Evolutionary conservation across 148 eudicot species (phyloP).

Genomic region (Selenicereus undatus): DNA sequence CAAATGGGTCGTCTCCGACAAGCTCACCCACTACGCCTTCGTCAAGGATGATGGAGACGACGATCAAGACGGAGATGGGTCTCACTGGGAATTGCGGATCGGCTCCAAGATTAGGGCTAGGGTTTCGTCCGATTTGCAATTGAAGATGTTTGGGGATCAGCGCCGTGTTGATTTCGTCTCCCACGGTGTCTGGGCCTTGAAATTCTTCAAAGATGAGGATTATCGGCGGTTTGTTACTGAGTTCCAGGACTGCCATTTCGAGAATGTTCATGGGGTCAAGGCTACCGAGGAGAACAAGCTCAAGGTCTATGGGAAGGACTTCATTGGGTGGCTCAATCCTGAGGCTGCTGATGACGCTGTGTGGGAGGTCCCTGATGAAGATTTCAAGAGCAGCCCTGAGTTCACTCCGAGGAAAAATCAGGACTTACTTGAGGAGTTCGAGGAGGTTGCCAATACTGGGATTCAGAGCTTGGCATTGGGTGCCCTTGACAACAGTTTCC

Average conservation of each 20-base stretch:
- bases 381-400: neutral
- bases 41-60: constrained; percentile 22
- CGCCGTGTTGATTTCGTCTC: constrained; percentile 71
- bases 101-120: constrained; percentile 55
- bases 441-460: constrained; percentile 64
- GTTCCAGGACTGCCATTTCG: constrained; percentile 77
- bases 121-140: constrained; percentile 70
- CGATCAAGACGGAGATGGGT: constrained; percentile 24
- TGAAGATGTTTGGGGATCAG: constrained; percentile 83
- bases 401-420: constrained; percentile 29
- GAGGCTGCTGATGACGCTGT: constrained; percentile 73
- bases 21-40: constrained; percentile 45
- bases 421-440: constrained; percentile 75
- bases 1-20: constrained; percentile 69
- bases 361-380: constrained; percentile 79
- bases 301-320: constrained; percentile 84
- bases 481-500: constrained; percentile 87
- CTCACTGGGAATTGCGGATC: constrained; percentile 53
- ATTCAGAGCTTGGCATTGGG: constrained; percentile 92
- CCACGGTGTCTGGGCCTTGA: constrained; percentile 84
- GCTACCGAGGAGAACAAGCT: constrained; percentile 66
- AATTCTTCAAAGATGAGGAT: constrained; percentile 47
- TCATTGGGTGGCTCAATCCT: constrained; percentile 75
- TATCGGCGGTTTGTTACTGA: constrained; percentile 48
- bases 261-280: constrained; percentile 61